Evolutionary conservation across 805 yeast species (phyloP).

Genomic region (Metschnikowia matae): DNA sequence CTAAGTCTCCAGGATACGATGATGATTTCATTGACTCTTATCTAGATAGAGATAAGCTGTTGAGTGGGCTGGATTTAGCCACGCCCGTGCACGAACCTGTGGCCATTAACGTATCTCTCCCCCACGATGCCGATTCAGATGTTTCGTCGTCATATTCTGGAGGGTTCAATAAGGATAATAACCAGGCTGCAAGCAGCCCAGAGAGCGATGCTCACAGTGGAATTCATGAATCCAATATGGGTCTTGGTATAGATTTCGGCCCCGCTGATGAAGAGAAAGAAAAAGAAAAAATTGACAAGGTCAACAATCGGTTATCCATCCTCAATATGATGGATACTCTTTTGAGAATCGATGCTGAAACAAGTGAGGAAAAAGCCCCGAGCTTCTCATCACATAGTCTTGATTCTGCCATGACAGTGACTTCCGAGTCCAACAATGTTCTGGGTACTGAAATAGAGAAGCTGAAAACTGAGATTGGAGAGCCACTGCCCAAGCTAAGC

Average conservation of each 20-base stretch:
- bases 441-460: not conserved
- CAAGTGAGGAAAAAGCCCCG: not conserved
- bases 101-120: not conserved
- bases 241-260: constrained; percentile 3
- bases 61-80: not conserved
- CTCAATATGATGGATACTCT: constrained; percentile 5
- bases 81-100: not conserved
- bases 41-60: constrained; percentile 11
- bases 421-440: not conserved
- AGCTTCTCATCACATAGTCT: not conserved
- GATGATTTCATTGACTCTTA: constrained; percentile 17
- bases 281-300: not conserved
- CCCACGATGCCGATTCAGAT: not conserved
- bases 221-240: not conserved
- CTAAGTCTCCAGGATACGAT: constrained; percentile 15
- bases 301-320: not conserved
- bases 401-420: not conserved
- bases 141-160: not conserved
- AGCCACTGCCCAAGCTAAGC: not conserved
- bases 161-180: not conserved
- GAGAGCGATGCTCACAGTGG: not conserved
- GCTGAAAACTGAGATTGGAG: not conserved
- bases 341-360: not conserved
- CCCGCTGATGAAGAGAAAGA: not conserved
- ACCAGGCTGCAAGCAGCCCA: not conserved